phyloP scores from a whole-genome alignment of 306 rosid species.

The Sesbania bispinosa region DNA sequence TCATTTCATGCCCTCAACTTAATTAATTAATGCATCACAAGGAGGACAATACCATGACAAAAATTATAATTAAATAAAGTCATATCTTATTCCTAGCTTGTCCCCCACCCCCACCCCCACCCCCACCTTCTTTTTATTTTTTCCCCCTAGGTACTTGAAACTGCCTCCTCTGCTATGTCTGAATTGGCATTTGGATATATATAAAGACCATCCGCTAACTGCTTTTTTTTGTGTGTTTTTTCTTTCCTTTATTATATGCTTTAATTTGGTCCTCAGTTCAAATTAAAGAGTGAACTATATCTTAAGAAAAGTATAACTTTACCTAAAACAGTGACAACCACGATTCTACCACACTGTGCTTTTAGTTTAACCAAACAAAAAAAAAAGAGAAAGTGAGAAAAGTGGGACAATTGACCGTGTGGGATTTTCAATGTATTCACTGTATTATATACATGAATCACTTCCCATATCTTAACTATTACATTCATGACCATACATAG shows the following conservation, averaged over 20 bases:
- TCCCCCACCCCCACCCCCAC: not conserved
- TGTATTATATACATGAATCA: too few species aligned
- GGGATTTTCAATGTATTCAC: too few species aligned
- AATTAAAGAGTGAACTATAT: not conserved
- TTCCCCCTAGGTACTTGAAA: not conserved
- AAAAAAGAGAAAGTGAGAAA: too few species aligned
- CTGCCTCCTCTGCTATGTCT: not conserved
- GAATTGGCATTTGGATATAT: not conserved
- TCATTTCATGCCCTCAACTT: slow-evolving; percentile 26
- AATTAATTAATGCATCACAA: not conserved
- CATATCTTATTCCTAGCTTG: too few species aligned
- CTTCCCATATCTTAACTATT: not conserved
- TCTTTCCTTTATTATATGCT: not conserved
- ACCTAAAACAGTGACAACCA: too few species aligned
- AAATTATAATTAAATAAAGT: slow-evolving; percentile 16
- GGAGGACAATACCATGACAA: not conserved
- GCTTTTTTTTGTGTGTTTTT: not conserved
- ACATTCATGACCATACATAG: not conserved
- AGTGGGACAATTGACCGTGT: too few species aligned
- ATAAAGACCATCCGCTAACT: not conserved
- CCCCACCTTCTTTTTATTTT: too few species aligned
- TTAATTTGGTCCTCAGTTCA: not conserved
- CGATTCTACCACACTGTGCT: too few species aligned
- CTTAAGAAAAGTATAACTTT: too few species aligned
- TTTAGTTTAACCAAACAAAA: too few species aligned